phyloP scores from a whole-genome alignment of 2,329 filamentous ascomycete genomes.

The Trichoderma sp. region DNA sequence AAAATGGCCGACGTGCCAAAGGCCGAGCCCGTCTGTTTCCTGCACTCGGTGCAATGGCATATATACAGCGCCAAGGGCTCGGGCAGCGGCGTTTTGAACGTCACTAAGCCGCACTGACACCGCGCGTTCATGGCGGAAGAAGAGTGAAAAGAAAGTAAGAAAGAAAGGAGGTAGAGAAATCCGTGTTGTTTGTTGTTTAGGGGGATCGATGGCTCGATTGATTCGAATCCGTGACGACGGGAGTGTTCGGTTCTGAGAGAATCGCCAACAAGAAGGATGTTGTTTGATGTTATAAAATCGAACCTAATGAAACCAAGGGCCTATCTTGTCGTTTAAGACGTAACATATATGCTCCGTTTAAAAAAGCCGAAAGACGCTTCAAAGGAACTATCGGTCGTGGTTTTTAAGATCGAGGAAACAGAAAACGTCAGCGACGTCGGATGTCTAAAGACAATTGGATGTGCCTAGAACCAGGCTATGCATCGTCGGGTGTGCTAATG shows the following conservation, averaged over 20 bases:
- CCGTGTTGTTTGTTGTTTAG: neutral
- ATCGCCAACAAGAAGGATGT: neutral
- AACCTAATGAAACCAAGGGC: neutral
- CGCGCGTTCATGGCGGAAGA: slow-evolving; percentile 49
- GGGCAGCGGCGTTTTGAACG: slow-evolving; percentile 58
- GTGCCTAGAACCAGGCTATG: slow-evolving; percentile 2
- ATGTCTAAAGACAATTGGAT: neutral
- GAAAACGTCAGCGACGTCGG: slow-evolving; percentile 5
- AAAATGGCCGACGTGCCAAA: slow-evolving; percentile 70
- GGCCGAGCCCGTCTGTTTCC: slow-evolving; percentile 61
- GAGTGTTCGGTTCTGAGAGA: neutral
- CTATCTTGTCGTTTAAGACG: neutral
- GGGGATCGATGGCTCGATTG: neutral
- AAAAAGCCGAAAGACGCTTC: neutral
- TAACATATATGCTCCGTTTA: neutral
- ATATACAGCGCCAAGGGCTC: slow-evolving; percentile 64
- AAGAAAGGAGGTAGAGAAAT: neutral
- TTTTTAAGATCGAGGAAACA: neutral
- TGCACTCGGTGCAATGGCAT: slow-evolving; percentile 67
- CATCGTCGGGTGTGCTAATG: neutral
- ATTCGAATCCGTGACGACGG: neutral
- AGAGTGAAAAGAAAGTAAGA: too few species aligned
- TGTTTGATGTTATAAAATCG: neutral
- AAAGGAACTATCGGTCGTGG: neutral
- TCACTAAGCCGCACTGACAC: slow-evolving; percentile 63